Evolutionary conservation across 2,329 filamentous ascomycete genomes (phyloP), one percentile per base, ranked within the genome.

Genomic region (Sporothrix humicola): DNA sequence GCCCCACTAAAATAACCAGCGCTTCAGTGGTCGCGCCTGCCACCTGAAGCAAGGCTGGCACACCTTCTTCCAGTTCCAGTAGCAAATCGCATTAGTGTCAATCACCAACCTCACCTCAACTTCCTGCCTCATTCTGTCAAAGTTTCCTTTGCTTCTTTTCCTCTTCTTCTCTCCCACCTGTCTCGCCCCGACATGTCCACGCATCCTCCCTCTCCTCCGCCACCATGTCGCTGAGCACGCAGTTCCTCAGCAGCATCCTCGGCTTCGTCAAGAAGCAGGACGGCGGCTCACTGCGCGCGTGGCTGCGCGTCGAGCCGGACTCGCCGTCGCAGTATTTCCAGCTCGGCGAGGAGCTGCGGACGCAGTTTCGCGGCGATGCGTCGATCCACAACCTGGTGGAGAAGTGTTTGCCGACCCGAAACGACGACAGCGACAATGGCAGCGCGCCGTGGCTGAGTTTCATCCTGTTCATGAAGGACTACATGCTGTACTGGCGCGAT

Each of bases 401-500:
- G 73, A 86, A 85, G 63, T 83, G 87, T 12, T 85, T 95, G 1
- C 90, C 91, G 0, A 86, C 90, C 73, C 66, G 66, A 12, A 69
- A 50, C 48, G 66, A 69, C n/a, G 86, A 91, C 74, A 88, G 91
- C 71, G 87, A 92, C 58, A 84, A 86, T 70, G 91, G 90, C 0
- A 90, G 87, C 58, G 87, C 91, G 8, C 86, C 87, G 0, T 97
- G 94, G 93, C 88, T 90, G 0, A 89, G 92, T 0, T 94, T 97
- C 80, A 85, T 92, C 69, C 87, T 89, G 2, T 97, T 97, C 79
- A 89, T 97, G 81, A 92, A 90, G 78, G 90, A 93, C 69, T 98
- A 97, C 79, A 85, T 97, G 76, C 85, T 88, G 61, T 97, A 95
- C 78, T 89, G 95, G 85, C 86, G 94, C 73, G 93, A 97, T 78